Base-by-base conservation (phyloP, 2,329 filamentous ascomycete genomes). In the Fonsecaea monophora region DNA sequence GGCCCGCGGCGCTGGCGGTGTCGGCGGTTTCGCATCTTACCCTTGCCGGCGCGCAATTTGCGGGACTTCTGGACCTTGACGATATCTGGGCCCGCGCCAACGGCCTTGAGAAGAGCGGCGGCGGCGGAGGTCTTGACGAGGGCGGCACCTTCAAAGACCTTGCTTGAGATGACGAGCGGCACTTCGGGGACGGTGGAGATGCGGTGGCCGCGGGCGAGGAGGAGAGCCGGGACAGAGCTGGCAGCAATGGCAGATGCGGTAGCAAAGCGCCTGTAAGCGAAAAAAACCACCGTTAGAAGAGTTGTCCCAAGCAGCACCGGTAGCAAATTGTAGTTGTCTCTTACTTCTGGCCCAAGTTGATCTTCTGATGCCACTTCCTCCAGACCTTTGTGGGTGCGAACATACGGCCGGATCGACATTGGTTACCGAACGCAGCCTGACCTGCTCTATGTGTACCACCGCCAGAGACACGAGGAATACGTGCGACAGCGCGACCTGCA, bases 311-410 rank as follows among this genome's bases (percentile, higher is more conserved):
- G 30, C 37, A 55, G 45, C 10, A 58, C 57, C 45, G 50, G 45
- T 12, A 57, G 57, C 45, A 54, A 53, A 30, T 18, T 53, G 50
- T 48, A 30, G 9, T 4, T 12, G 3, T 50, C 18, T 18, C 88
- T 83, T 82, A 93, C 92, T 95, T 97, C 89, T 99, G 95, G 84
- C 91, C 91, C 84, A 96, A 89, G 89, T 96, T 97, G 89, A 99
- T 89, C 93, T 98, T 98, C 88, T 97, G 89, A 89, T 99, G 95
- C 96, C 95, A 99, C 88, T 97, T 97, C 83, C 95, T 89, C 96
- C 95, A 99, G 86, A 97, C 91, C 91, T 99, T 99, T 85, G 95
- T 99, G 76, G 95, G 95, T 77, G 95, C 95, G 86, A 99, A 99
- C 95, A 99, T 99, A 86, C 95, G 95, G 87, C 96, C 95, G 82